phyloP scores from a whole-genome alignment of 2,329 filamentous ascomycete genomes.

The Nigrospora oryzae region DNA sequence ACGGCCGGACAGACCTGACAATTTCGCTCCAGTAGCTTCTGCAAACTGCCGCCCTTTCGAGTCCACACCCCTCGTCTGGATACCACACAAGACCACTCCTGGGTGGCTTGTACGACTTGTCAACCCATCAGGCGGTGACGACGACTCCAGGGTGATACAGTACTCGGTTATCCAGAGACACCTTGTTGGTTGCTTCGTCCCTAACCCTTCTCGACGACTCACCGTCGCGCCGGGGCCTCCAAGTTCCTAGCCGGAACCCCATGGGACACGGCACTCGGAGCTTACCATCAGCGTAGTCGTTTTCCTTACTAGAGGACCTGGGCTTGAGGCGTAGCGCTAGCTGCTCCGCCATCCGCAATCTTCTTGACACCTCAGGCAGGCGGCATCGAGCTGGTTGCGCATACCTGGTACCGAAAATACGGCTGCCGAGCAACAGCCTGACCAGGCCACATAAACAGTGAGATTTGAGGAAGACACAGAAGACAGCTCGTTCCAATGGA shows the following conservation, averaged over 20 bases:
- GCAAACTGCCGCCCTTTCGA: conserved; percentile 10
- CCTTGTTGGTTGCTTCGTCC: conserved; percentile 18
- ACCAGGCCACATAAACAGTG: no score
- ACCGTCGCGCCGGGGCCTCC: neutral
- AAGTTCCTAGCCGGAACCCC: conserved; percentile 10
- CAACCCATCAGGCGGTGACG: conserved; percentile 23
- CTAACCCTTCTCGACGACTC: conserved; percentile 8
- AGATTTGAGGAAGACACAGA: no score
- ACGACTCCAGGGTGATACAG: conserved; percentile 29
- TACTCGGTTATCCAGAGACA: conserved; percentile 27
- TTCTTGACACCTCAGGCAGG: no score
- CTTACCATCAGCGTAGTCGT: conserved; percentile 10
- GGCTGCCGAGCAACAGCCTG: no score
- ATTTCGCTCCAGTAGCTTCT: conserved; percentile 7
- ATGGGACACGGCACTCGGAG: conserved; percentile 17
- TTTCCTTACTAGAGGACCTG: conserved; percentile 12
- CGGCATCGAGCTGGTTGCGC: no score
- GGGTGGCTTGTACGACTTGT: conserved; percentile 22
- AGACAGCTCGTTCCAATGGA: conserved; percentile 47
- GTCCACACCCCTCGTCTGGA: conserved; percentile 10
- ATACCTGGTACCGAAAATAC: no score
- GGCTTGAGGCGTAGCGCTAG: no score
- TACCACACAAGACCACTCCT: conserved; percentile 18
- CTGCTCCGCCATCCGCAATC: no score
- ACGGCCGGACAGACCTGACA: conserved; percentile 7